A percentile compares a stretch with the other conserved stretches of the same genome.
These are phyloP conservation scores for Myrica gale DNA, from an alignment of 306 rosid genomes.

Conservation along the genomic window DNA sequence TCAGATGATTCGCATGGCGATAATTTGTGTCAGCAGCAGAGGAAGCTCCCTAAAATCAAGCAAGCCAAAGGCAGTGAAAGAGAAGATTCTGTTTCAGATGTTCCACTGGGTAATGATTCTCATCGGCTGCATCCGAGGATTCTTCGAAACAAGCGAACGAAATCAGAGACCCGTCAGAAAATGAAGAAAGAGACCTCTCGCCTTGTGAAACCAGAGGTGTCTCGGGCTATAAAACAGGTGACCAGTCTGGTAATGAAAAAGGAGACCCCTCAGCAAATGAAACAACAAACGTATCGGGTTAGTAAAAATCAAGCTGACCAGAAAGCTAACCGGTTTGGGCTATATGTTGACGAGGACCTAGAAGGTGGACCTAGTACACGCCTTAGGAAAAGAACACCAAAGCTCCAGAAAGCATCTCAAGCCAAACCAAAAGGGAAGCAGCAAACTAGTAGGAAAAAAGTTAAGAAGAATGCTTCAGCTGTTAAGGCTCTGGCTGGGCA, in stretches of 20 bases:
- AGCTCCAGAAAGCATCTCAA: constrained; percentile 42
- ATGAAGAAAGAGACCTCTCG: constrained; percentile 45
- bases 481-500: constrained; percentile 46
- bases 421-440: constrained; percentile 52
- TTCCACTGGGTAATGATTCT: constrained; percentile 39
- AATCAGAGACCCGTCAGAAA: constrained; percentile 40
- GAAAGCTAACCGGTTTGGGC: constrained; percentile 33
- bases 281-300: constrained; percentile 41
- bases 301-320: constrained; percentile 40
- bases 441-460: constrained; percentile 55
- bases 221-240: constrained; percentile 47
- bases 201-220: constrained; percentile 40
- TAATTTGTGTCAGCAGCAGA: constrained; percentile 37
- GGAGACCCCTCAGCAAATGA: constrained; percentile 43
- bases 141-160: constrained; percentile 58
- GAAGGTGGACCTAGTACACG: constrained; percentile 93
- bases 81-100: constrained; percentile 46
- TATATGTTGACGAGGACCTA: constrained; percentile 53
- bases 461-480: constrained; percentile 47
- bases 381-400: constrained; percentile 72
- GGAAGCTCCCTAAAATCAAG: constrained; percentile 53
- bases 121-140: constrained; percentile 45
- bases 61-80: constrained; percentile 46
- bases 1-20: constrained; percentile 36
- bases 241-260: constrained; percentile 35